These are phyloP conservation scores for Auriscalpium microsporum DNA, from an alignment of 768 basidiomycete species.

Conservation along the genomic window DNA sequence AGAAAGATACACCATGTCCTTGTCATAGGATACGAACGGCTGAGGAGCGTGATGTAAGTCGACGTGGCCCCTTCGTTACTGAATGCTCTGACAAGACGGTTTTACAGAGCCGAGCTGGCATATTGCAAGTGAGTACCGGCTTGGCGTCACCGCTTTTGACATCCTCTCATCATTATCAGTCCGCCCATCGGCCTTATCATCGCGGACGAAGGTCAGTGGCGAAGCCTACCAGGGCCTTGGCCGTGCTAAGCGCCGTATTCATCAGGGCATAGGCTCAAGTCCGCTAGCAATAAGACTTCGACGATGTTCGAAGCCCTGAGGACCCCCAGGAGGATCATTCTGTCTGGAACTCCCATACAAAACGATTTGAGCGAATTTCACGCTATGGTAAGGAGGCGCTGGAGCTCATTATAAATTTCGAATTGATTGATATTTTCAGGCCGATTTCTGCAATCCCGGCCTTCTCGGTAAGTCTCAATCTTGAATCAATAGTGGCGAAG, in stretches of 20 bases:
- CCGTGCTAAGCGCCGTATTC: not conserved
- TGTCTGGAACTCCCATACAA: constrained; percentile 96
- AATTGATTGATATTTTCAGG: constrained; percentile 32
- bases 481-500: not conserved
- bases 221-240: not conserved
- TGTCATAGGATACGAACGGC: constrained; percentile 90
- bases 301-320: constrained; percentile 74
- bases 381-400: constrained; percentile 65
- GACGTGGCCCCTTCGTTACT: not conserved
- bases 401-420: not conserved
- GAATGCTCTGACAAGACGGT: not conserved
- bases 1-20: constrained; percentile 78
- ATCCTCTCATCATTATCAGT: constrained; percentile 26
- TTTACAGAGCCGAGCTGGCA: constrained; percentile 41
- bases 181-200: constrained; percentile 90
- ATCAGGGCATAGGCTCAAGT: constrained; percentile 83
- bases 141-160: not conserved
- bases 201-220: constrained; percentile 78
- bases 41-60: constrained; percentile 68
- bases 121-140: constrained; percentile 49
- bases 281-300: constrained; percentile 84
- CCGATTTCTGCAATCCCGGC: constrained; percentile 91
- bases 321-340: constrained; percentile 72
- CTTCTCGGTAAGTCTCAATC: constrained; percentile 50
- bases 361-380: constrained; percentile 95